These are phyloP conservation scores for Backusella sp. DNA, from an alignment of 192 early-diverging fungal genomes.

Conservation along the genomic window DNA sequence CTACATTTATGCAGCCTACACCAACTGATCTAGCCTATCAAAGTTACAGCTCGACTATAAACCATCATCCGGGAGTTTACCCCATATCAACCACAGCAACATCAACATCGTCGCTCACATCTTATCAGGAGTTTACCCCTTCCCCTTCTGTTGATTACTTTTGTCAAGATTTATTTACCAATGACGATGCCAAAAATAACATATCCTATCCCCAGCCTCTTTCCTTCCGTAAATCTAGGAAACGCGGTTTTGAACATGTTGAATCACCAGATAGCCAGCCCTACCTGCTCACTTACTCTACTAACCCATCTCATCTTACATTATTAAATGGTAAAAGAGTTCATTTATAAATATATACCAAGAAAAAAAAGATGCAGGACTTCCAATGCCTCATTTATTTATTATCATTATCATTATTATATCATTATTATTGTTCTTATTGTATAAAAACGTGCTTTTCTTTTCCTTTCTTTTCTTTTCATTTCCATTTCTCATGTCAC, in stretches of 20 bases:
- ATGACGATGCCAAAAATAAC: neutral
- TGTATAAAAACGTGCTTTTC: neutral
- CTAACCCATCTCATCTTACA: neutral
- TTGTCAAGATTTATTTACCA: constrained; percentile 4
- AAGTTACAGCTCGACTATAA: neutral
- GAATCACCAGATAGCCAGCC: neutral
- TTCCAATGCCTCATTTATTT: neutral
- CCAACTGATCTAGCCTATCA: constrained; percentile 1
- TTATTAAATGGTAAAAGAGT: constrained; percentile 4
- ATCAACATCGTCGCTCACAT: neutral
- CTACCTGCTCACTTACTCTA: neutral
- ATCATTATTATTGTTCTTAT: constrained; percentile 4
- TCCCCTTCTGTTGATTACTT: neutral
- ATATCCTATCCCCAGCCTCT: neutral
- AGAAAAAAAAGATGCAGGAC: neutral
- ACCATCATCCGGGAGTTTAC: neutral
- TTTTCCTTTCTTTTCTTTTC: neutral
- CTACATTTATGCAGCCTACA: neutral
- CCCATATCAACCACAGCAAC: neutral
- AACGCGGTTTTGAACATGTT: neutral
- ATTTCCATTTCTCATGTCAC: neutral
- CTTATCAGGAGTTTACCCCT: neutral
- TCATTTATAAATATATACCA: constrained; percentile 4
- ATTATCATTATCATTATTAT: neutral
- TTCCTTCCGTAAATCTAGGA: neutral